phyloP scores from a whole-genome alignment of 2,329 filamentous ascomycete species.

The Fusarium zealandicum region DNA sequence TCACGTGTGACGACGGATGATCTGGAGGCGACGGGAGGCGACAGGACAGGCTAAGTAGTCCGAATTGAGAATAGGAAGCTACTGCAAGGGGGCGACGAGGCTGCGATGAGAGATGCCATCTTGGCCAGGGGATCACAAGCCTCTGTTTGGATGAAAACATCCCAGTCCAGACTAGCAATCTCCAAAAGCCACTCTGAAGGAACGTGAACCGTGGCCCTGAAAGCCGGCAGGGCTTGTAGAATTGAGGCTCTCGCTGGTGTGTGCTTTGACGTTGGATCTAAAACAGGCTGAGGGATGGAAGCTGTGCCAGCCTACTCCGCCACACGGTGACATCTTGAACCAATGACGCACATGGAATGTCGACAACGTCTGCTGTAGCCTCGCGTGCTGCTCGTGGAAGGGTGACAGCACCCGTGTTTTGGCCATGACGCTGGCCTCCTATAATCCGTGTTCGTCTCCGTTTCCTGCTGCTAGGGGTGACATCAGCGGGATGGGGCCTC shows the following conservation, averaged over 20 bases:
- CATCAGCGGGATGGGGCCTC: slow-evolving; percentile 31
- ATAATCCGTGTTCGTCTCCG: slow-evolving; percentile 11
- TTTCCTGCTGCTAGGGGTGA: slow-evolving; percentile 23
- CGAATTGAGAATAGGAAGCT: slow-evolving; percentile 8
- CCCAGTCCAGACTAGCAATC: neutral
- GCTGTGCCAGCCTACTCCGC: neutral
- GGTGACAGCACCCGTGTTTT: slow-evolving; percentile 15
- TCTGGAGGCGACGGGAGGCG: slow-evolving; percentile 19
- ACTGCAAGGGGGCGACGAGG: slow-evolving; percentile 15
- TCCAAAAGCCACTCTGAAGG: neutral
- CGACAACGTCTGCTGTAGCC: slow-evolving; percentile 23
- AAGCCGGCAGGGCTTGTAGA: slow-evolving; percentile 11
- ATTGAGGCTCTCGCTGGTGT: slow-evolving; percentile 22
- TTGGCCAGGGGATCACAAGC: slow-evolving; percentile 17
- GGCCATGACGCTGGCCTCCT: slow-evolving; percentile 19
- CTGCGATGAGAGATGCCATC: slow-evolving; percentile 19
- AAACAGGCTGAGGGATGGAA: neutral
- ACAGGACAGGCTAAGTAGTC: slow-evolving; percentile 3
- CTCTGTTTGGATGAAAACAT: slow-evolving; percentile 28
- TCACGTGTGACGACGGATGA: slow-evolving; percentile 35
- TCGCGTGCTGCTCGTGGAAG: slow-evolving; percentile 8
- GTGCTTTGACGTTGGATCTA: slow-evolving; percentile 1
- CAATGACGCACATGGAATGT: slow-evolving; percentile 35
- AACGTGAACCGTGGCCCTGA: neutral
- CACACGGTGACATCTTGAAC: neutral